Percentiles rank a stretch among this genome's conserved stretches.
Conservation (phyloP, 169 alveolate genomes). For the Plasmodium vinckei region DNA sequence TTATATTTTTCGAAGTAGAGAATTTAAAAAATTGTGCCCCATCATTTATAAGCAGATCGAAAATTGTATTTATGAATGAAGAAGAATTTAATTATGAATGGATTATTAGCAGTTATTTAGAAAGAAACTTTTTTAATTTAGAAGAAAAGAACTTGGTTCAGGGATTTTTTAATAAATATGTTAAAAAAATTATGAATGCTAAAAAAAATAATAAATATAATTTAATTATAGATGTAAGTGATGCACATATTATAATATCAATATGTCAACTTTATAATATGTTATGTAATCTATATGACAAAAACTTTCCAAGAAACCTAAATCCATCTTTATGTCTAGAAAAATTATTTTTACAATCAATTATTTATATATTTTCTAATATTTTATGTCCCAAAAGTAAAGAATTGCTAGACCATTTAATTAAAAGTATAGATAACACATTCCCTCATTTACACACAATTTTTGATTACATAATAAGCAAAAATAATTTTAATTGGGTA, state of each 20-base stretch:
- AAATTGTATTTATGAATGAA: slow-evolving; percentile 97
- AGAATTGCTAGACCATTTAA: slow-evolving; percentile 32
- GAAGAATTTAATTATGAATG: slow-evolving; percentile 90
- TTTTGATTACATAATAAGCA: slow-evolving; percentile 71
- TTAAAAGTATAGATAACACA: slow-evolving; percentile 59
- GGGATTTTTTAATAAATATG: slow-evolving; percentile 72
- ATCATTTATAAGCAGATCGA: slow-evolving; percentile 98
- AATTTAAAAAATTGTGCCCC: slow-evolving; percentile 96
- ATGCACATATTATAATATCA: slow-evolving; percentile 69
- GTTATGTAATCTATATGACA: slow-evolving; percentile 72
- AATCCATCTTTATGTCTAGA: slow-evolving; percentile 73
- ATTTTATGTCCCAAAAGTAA: slow-evolving; percentile 71
- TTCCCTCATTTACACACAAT: slow-evolving; percentile 68
- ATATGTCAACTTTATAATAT: slow-evolving; percentile 73
- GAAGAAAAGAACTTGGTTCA: slow-evolving; percentile 73
- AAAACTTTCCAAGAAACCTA: slow-evolving; percentile 64
- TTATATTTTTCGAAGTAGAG: slow-evolving; percentile 93
- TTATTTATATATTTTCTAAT: slow-evolving; percentile 59
- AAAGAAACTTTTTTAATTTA: slow-evolving; percentile 17
- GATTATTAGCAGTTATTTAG: slow-evolving; percentile 63
- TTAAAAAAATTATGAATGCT: slow-evolving; percentile 74
- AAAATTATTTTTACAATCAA: slow-evolving; percentile 72
- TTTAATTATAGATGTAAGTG: slow-evolving; percentile 73
- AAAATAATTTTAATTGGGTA: slow-evolving; percentile 75
- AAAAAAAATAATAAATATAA: slow-evolving; percentile 40